Conservation (phyloP, 2,329 filamentous ascomycete species). For the Phialophora tarda region DNA sequence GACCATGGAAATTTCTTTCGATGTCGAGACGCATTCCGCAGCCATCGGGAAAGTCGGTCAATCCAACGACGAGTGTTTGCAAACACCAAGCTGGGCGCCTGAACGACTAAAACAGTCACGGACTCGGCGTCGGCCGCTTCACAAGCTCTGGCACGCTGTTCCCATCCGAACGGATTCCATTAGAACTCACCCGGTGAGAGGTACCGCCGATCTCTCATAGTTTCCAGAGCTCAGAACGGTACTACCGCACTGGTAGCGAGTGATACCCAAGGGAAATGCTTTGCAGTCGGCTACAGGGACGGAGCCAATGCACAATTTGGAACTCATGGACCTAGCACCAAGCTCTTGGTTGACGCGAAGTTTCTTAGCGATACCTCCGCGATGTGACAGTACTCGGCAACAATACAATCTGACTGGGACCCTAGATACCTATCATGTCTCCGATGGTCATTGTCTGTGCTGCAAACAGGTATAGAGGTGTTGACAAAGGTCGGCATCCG, state of each 20-base stretch:
- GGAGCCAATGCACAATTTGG: background rate
- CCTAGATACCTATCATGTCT: too few relatives aligned
- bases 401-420: too few relatives aligned
- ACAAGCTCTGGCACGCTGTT: background rate
- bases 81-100: constrained; percentile 9
- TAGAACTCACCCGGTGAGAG: background rate
- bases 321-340: background rate
- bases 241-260: too few relatives aligned
- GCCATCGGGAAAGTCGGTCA: background rate
- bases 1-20: background rate
- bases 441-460: too few relatives aligned
- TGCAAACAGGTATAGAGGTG: too few relatives aligned
- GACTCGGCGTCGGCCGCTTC: background rate
- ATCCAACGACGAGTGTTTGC: background rate
- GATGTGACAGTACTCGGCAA: too few relatives aligned
- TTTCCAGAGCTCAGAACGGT: too few relatives aligned
- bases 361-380: too few relatives aligned
- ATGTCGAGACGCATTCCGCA: background rate
- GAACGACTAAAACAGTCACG: background rate
- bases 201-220: too few relatives aligned
- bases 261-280: background rate
- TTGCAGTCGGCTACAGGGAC: background rate
- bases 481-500: too few relatives aligned
- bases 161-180: background rate
- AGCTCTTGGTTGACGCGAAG: too few relatives aligned